Conservation (phyloP, 75 land plant species). For the Ceratopteris richardii region DNA sequence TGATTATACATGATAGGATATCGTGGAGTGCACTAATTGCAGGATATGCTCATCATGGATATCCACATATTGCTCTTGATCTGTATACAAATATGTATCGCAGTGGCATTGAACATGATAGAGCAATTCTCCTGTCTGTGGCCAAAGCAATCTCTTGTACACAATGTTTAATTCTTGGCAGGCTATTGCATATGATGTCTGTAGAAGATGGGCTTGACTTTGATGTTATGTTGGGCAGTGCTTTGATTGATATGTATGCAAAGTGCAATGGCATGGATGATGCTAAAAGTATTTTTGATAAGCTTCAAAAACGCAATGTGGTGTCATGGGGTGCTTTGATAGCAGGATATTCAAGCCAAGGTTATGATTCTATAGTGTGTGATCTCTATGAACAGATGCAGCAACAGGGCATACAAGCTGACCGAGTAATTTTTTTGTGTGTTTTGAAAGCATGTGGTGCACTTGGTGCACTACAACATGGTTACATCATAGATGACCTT, state of each 20-base stretch:
- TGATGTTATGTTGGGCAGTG: not conserved
- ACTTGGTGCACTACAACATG: not conserved
- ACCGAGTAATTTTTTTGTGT: not conserved
- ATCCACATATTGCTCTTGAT: not conserved
- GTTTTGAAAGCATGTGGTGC: conserved; percentile 3
- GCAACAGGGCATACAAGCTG: conserved; percentile 9
- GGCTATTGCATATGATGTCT: not conserved
- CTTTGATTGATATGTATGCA: conserved; percentile 2
- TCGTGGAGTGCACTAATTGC: conserved; percentile 1
- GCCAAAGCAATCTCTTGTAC: not conserved
- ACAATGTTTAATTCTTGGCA: not conserved
- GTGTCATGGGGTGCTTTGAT: conserved; percentile 3
- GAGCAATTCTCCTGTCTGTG: not conserved
- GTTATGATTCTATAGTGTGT: conserved; percentile 32
- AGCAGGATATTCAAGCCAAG: conserved; percentile 5
- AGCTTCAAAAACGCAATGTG: not conserved
- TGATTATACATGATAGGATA: not conserved
- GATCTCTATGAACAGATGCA: conserved; percentile 35
- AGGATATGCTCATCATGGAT: not conserved
- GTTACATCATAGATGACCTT: too few species aligned
- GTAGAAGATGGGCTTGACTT: not conserved
- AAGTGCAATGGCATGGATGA: not conserved
- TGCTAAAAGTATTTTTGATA: not conserved
- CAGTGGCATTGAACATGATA: not conserved
- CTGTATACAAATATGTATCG: not conserved